These are phyloP conservation scores for Leptographium wingfieldii DNA, from an alignment of 2,329 filamentous ascomycete species.

Conservation along the genomic window DNA sequence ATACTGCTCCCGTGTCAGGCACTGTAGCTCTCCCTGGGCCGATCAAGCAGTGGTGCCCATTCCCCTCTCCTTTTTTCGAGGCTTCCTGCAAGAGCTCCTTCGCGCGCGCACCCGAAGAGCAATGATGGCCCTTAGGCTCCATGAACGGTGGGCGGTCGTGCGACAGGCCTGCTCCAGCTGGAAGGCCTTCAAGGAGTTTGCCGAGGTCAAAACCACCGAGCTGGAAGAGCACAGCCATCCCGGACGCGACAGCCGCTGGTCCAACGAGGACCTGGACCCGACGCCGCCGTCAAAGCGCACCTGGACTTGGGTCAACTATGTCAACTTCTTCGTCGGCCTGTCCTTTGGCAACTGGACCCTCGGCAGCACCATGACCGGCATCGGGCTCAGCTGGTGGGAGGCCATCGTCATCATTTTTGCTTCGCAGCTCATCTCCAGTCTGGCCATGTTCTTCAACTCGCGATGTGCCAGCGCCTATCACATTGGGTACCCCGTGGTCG, in stretches of 20 bases:
- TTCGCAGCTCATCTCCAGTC: constrained; percentile 26
- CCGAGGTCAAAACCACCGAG: constrained; percentile 2
- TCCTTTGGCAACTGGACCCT: constrained; percentile 29
- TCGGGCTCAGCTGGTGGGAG: constrained; percentile 32
- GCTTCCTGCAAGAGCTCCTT: neutral
- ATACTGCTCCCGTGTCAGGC: neutral
- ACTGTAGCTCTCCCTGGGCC: too few species aligned
- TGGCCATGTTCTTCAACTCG: constrained; percentile 31
- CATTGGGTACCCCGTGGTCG: constrained; percentile 20
- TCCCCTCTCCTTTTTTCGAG: neutral
- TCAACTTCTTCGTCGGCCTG: constrained; percentile 25
- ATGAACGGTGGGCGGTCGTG: constrained; percentile 24
- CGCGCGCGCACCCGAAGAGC: too few species aligned
- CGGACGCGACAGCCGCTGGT: constrained; percentile 1
- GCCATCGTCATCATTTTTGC: constrained; percentile 30
- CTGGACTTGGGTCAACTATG: constrained; percentile 27
- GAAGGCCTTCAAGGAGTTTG: constrained; percentile 4
- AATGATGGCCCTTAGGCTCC: neutral
- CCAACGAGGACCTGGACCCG: constrained; percentile 21
- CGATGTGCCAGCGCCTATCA: constrained; percentile 28
- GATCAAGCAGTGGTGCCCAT: neutral
- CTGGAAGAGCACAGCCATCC: constrained; percentile 7
- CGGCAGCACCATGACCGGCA: constrained; percentile 23
- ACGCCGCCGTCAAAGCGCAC: constrained; percentile 24
- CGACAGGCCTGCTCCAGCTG: constrained; percentile 5